These are phyloP conservation scores for Exophiala bonariae DNA, from an alignment of 2,329 filamentous ascomycete genomes.

Conservation along the genomic window DNA sequence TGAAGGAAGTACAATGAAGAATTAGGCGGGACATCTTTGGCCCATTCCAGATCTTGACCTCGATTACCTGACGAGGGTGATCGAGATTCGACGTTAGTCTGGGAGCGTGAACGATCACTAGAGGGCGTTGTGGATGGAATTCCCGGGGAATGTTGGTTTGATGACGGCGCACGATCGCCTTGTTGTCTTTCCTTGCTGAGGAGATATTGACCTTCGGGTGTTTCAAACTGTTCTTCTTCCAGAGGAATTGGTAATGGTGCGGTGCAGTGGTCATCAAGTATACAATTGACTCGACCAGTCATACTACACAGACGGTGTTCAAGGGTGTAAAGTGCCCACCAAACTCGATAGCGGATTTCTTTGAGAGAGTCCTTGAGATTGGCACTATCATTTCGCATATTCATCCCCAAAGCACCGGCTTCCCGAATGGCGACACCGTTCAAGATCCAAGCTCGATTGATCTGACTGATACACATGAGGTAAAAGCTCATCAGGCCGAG, in stretches of 20 bases:
- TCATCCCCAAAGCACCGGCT: constrained; percentile 44
- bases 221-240: constrained; percentile 40
- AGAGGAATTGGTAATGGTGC: constrained; percentile 43
- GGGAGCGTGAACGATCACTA: constrained; percentile 16
- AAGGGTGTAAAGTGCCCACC: constrained; percentile 47
- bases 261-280: constrained; percentile 44
- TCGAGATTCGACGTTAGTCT: constrained; percentile 19
- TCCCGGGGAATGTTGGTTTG: constrained; percentile 25
- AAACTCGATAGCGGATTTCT: constrained; percentile 46
- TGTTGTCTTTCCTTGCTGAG: constrained; percentile 37
- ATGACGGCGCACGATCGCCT: constrained; percentile 27
- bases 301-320: constrained; percentile 47
- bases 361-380: constrained; percentile 40
- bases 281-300: constrained; percentile 46
- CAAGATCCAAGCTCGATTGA: constrained; percentile 47
- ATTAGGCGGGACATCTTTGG: constrained; percentile 36
- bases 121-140: constrained; percentile 19
- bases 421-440: constrained; percentile 44
- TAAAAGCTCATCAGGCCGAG: constrained; percentile 46
- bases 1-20: constrained; percentile 41
- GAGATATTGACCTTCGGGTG: constrained; percentile 34
- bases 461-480: constrained; percentile 42
- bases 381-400: constrained; percentile 43
- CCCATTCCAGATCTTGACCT: constrained; percentile 26
- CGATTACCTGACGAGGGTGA: constrained; percentile 21